Evolutionary conservation across 2,329 filamentous ascomycete genomes (phyloP), one percentile per base, ranked within the genome.

Genomic region (Neoscytalidium dimidiatum): DNA sequence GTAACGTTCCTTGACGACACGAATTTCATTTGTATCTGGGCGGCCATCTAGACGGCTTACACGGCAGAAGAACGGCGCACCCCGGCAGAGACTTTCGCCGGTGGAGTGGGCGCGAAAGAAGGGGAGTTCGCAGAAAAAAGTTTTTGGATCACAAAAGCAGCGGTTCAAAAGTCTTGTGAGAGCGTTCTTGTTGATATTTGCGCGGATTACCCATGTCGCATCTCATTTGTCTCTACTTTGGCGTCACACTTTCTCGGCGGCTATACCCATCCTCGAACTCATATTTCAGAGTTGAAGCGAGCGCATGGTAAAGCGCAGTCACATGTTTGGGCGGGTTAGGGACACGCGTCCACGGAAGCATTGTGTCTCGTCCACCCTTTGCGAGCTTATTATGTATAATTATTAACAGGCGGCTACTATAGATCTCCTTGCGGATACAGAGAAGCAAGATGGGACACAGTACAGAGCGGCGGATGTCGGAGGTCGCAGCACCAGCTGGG

Each of bases 11-110:
- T 67, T 71, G 66, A 51, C 21, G 69, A 72, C 66, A 65, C 65
- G 69, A 70, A 72, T 70, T 67, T 69, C 70, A 70, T 69, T 72
- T 75, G 69, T 75, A 68, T 66, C 46, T 58, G 41, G 58, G 58
- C 29, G 58, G 58, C 44, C 31, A 62, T 48, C 58, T 62, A 62
- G 43, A 48, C 31, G 56, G 43, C 51, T 51, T 62, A 62, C 43
- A 62, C 43, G 35, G 44, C 35, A 38, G 58, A 29, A 14, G 44
- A 21, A 17, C 21, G 44, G 43, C 58, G 28, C 29, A 28, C 28
- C 35, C n/a, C 52, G 7, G 28, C 51, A 23, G 31, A 13, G n/a
- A 7, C n/a, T 28, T n/a, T 21, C 21, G 33, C 51, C 33, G 19
- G 19, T n/a, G 14, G 9, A 26, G 21, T 23, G 11, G 52, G 52